Evolutionary conservation across 116 monocot genomes (phyloP).

Genomic region (Zostera marina): DNA sequence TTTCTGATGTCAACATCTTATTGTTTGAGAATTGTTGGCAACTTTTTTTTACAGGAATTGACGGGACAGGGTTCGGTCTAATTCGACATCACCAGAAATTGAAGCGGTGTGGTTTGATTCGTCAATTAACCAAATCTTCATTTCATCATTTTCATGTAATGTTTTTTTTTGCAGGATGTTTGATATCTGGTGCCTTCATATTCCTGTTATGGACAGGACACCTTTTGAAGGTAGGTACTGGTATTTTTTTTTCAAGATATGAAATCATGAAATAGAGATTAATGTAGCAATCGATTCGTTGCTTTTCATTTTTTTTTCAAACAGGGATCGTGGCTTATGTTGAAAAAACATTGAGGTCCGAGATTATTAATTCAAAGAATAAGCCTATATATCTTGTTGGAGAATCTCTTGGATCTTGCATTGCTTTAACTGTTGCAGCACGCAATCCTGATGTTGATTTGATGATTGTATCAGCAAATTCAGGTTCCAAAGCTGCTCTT

Average conservation of each 20-base stretch:
- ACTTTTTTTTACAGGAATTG: slow-evolving; percentile 63
- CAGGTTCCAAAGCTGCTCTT: slow-evolving; percentile 29
- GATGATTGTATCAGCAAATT: slow-evolving; percentile 59
- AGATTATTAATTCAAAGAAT: slow-evolving; percentile 12
- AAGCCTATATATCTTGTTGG: slow-evolving; percentile 76
- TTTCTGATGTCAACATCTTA: too few relatives aligned
- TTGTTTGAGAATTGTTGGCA: too few relatives aligned
- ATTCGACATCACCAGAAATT: slow-evolving; percentile 61
- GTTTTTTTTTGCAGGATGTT: slow-evolving; percentile 41
- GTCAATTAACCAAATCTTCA: background rate
- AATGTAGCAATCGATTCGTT: background rate
- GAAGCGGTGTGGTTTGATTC: slow-evolving; percentile 31
- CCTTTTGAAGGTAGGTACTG: slow-evolving; percentile 79
- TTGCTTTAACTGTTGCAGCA: slow-evolving; percentile 67
- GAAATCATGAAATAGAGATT: too few relatives aligned
- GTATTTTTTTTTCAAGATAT: too few relatives aligned
- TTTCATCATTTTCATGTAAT: background rate
- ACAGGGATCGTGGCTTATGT: slow-evolving; percentile 51
- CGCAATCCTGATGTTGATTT: slow-evolving; percentile 57
- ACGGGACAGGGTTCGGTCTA: slow-evolving; percentile 66
- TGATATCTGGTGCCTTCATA: slow-evolving; percentile 84
- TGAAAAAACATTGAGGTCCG: slow-evolving; percentile 40
- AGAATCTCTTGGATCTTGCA: slow-evolving; percentile 67
- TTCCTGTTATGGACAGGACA: slow-evolving; percentile 57
- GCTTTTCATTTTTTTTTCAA: slow-evolving; percentile 6